phyloP scores from a whole-genome alignment of 352 stramenopile genomes.

The Phytopythium chamaehyphon region DNA sequence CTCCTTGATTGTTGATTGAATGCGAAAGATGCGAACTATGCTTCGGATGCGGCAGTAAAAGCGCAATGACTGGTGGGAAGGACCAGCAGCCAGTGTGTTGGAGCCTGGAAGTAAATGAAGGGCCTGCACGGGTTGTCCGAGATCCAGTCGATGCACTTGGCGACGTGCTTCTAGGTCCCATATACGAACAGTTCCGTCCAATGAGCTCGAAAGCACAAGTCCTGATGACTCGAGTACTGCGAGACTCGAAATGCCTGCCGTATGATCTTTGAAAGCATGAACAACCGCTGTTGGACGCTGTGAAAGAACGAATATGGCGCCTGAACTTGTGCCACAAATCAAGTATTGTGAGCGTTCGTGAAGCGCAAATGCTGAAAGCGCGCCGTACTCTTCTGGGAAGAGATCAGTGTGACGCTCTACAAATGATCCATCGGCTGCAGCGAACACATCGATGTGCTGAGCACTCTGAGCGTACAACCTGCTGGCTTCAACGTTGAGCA shows the following conservation, averaged over 20 bases:
- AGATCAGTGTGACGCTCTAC: conserved; percentile 53
- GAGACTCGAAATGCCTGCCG: conserved; percentile 46
- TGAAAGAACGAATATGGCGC: conserved; percentile 52
- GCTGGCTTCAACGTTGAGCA: conserved; percentile 35
- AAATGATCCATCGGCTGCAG: conserved; percentile 31
- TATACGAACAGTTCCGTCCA: conserved; percentile 59
- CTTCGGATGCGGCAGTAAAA: conserved; percentile 66
- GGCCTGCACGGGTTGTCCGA: conserved; percentile 36
- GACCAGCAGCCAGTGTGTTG: conserved; percentile 9
- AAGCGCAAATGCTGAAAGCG: conserved; percentile 58
- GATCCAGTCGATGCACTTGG: conserved; percentile 57
- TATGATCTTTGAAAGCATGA: conserved; percentile 72
- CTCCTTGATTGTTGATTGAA: conserved; percentile 70
- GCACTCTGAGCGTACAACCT: conserved; percentile 47
- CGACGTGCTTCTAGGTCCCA: conserved; percentile 65
- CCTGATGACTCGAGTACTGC: conserved; percentile 43
- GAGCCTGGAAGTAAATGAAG: conserved; percentile 36
- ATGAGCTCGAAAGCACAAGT: conserved; percentile 63
- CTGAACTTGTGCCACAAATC: conserved; percentile 53
- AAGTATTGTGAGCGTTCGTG: conserved; percentile 68
- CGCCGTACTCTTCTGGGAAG: conserved; percentile 45
- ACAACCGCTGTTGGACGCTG: conserved; percentile 50
- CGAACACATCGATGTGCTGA: conserved; percentile 54
- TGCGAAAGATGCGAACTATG: conserved; percentile 46
- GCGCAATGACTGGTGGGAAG: conserved; percentile 26